Conservation (phyloP, 495 filamentous ascomycete genomes). For the Xylaria cubensis region DNA sequence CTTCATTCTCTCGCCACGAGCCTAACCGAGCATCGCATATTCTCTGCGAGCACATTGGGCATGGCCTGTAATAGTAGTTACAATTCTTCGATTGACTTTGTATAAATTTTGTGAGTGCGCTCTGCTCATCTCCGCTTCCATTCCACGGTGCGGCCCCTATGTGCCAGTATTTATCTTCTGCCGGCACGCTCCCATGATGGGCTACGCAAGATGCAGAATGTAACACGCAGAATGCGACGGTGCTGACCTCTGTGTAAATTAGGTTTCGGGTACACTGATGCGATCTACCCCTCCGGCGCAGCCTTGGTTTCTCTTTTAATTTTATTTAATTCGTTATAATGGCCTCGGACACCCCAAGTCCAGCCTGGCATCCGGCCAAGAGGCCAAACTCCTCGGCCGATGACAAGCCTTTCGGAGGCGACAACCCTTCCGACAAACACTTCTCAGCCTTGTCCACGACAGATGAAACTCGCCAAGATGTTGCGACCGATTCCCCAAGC, state of each 20-base stretch:
- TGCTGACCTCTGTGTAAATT: constrained; percentile 4
- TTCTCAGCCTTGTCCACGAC: neutral
- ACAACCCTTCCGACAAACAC: constrained; percentile 19
- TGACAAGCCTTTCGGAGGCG: constrained; percentile 22
- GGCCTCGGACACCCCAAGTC: constrained; percentile 48
- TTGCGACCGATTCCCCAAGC: neutral
- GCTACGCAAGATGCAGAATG: neutral
- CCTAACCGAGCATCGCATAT: constrained; percentile 13
- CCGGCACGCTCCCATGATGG: neutral
- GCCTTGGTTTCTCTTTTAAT: constrained; percentile 36
- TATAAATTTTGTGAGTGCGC: constrained; percentile 26
- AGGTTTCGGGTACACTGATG: constrained; percentile 13
- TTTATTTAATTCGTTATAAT: constrained; percentile 44
- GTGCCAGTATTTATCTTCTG: neutral
- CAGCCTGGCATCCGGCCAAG: constrained; percentile 63
- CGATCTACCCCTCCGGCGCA: constrained; percentile 20
- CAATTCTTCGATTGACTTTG: constrained; percentile 23
- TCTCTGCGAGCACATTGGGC: constrained; percentile 15
- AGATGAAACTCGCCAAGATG: constrained; percentile 14
- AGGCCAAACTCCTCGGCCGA: constrained; percentile 55
- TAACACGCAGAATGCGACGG: neutral
- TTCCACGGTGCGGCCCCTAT: neutral
- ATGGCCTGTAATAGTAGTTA: constrained; percentile 29
- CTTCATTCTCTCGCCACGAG: neutral
- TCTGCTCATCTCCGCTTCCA: neutral